Conservation (phyloP, 2,329 filamentous ascomycete genomes). For the Emergomyces africanus region DNA sequence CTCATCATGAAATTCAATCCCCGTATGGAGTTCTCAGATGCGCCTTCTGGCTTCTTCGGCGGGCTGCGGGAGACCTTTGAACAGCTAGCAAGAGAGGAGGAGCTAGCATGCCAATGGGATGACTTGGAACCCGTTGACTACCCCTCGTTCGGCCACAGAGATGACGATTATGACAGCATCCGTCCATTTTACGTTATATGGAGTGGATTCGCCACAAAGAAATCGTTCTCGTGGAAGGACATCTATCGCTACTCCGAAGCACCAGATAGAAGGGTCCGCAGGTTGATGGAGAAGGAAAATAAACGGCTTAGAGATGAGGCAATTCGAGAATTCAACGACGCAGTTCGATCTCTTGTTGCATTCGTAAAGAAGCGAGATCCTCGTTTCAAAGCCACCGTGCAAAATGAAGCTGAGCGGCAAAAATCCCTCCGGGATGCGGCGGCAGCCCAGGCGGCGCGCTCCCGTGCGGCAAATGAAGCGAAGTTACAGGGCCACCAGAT, state of each 20-base stretch:
- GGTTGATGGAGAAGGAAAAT: conserved; percentile 93
- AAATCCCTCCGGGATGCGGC: conserved; percentile 64
- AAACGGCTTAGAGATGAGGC: conserved; percentile 70
- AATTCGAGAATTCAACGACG: conserved; percentile 80
- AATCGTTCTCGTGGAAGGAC: conserved; percentile 84
- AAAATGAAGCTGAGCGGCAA: conserved; percentile 70
- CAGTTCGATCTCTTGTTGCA: conserved; percentile 69
- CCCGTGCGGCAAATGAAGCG: conserved; percentile 67
- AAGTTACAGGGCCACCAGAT: conserved; percentile 52
- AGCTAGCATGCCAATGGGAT: conserved; percentile 58
- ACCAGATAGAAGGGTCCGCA: conserved; percentile 67
- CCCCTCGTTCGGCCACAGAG: conserved; percentile 68
- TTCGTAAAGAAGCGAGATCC: conserved; percentile 90
- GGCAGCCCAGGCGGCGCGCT: conserved; percentile 70
- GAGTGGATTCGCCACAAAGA: conserved; percentile 69
- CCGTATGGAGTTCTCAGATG: conserved; percentile 66
- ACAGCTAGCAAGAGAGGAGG: conserved; percentile 68
- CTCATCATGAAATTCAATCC: conserved; percentile 72
- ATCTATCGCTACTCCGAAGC: conserved; percentile 72
- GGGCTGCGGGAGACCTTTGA: conserved; percentile 66
- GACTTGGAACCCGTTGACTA: conserved; percentile 51
- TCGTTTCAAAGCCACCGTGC: conserved; percentile 62
- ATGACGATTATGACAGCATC: conserved; percentile 59
- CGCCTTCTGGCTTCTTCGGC: conserved; percentile 72
- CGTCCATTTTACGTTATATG: conserved; percentile 71